Conservation (phyloP, 1,139 yeast species). For the Geotrichum bryndzae region DNA sequence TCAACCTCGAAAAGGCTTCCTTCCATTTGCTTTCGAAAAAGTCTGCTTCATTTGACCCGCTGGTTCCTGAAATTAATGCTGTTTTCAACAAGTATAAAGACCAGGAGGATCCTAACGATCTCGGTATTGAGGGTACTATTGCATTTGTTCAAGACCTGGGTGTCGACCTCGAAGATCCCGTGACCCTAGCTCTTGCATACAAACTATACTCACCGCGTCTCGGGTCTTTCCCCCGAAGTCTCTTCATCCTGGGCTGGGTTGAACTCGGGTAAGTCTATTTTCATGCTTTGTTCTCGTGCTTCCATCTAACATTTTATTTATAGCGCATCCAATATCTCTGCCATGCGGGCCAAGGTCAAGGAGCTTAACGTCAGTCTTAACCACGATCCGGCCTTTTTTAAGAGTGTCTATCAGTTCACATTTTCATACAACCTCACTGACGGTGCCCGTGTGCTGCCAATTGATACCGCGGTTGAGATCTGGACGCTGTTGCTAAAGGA, state of each 20-base stretch:
- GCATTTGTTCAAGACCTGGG: constrained; percentile 58
- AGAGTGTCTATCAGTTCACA: constrained; percentile 60
- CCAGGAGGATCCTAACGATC: constrained; percentile 29
- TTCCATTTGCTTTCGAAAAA: not conserved
- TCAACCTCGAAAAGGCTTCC: constrained; percentile 70
- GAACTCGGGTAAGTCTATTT: constrained; percentile 29
- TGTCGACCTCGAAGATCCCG: constrained; percentile 67
- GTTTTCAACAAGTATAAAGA: constrained; percentile 7
- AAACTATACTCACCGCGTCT: constrained; percentile 58
- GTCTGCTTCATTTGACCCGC: not conserved
- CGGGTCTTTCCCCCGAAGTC: constrained; percentile 50
- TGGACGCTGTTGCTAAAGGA: constrained; percentile 62
- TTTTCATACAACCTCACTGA: constrained; percentile 62
- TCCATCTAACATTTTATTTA: constrained; percentile 20
- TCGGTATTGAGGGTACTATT: constrained; percentile 74
- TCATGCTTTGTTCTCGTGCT: not conserved
- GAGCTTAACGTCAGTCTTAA: constrained; percentile 38
- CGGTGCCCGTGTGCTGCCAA: constrained; percentile 51
- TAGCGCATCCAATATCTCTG: constrained; percentile 38
- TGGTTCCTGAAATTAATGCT: not conserved
- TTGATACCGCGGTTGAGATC: constrained; percentile 65
- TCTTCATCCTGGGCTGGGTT: constrained; percentile 56
- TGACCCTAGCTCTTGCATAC: constrained; percentile 64
- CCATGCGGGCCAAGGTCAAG: constrained; percentile 47
- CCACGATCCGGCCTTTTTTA: constrained; percentile 42